Conservation (phyloP, 805 yeast species). For the Pichia heedii region DNA sequence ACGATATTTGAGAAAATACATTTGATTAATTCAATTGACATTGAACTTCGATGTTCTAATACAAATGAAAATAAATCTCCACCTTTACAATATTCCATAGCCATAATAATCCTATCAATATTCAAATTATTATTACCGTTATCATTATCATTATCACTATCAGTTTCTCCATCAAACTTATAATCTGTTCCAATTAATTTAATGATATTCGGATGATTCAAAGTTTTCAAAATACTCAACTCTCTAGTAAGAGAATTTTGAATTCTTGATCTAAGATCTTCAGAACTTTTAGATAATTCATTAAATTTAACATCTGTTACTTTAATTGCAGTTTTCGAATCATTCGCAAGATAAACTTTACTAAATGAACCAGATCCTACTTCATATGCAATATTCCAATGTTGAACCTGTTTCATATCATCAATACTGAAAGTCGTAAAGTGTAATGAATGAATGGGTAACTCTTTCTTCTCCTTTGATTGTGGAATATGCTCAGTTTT, state of each 20-base stretch:
- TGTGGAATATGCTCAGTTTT: neutral
- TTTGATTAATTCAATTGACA: constrained; percentile 43
- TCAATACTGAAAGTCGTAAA: constrained; percentile 4
- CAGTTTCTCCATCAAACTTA: too few species aligned
- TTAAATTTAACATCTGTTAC: constrained; percentile 28
- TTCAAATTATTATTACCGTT: neutral
- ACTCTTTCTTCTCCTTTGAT: neutral
- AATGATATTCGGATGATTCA: constrained; percentile 65
- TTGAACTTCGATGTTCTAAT: constrained; percentile 29
- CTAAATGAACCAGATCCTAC: constrained; percentile 68
- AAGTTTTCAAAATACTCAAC: constrained; percentile 46
- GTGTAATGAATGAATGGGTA: neutral
- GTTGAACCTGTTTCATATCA: constrained; percentile 9
- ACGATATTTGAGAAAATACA: constrained; percentile 64
- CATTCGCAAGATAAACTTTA: constrained; percentile 42
- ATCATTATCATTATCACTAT: neutral
- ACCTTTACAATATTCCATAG: constrained; percentile 70
- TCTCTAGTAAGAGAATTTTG: constrained; percentile 67
- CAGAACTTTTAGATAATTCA: constrained; percentile 29
- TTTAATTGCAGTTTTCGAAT: constrained; percentile 58
- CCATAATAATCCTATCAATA: constrained; percentile 32
- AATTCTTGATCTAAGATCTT: constrained; percentile 38
- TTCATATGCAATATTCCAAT: constrained; percentile 28
- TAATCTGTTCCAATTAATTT: constrained; percentile 42
- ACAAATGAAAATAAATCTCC: constrained; percentile 76